A percentile compares a stretch with the other conserved stretches of the same genome.
Evolutionary conservation across 2,329 filamentous ascomycete species (phyloP).

Genomic region (Fusarium scirpi): DNA sequence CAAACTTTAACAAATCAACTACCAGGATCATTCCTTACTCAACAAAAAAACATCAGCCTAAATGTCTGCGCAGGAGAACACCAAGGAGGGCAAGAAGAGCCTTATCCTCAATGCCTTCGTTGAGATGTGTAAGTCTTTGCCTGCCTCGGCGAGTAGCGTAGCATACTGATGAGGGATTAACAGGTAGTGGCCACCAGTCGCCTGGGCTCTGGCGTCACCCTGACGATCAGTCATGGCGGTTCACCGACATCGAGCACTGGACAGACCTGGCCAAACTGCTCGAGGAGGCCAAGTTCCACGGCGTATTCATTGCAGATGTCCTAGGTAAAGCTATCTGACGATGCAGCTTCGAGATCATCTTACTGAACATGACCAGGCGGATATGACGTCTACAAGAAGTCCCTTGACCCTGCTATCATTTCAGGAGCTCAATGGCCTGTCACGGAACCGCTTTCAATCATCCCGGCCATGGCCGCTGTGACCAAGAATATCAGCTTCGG

Average conservation of each 20-base stretch:
- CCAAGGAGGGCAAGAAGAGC: slow-evolving; percentile 49
- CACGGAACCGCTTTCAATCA: slow-evolving; percentile 73
- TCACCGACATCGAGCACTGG: slow-evolving; percentile 72
- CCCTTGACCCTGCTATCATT: slow-evolving; percentile 65
- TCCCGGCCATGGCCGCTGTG: slow-evolving; percentile 77
- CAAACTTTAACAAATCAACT: background rate
- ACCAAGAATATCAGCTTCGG: slow-evolving; percentile 77
- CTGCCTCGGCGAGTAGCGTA: background rate
- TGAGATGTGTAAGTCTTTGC: slow-evolving; percentile 30
- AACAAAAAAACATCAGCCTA: background rate
- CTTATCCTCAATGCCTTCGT: slow-evolving; percentile 60
- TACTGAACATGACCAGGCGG: background rate
- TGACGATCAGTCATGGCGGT: slow-evolving; percentile 71
- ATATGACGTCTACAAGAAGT: slow-evolving; percentile 77
- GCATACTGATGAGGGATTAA: slow-evolving; percentile 24
- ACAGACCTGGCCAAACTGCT: slow-evolving; percentile 69
- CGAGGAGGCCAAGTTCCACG: slow-evolving; percentile 72
- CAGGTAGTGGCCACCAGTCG: slow-evolving; percentile 61
- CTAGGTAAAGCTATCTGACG: slow-evolving; percentile 49
- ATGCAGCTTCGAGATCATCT: slow-evolving; percentile 57
- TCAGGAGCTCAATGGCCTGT: slow-evolving; percentile 78
- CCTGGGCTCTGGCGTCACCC: slow-evolving; percentile 70
- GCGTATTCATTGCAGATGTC: slow-evolving; percentile 76
- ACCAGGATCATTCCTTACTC: background rate
- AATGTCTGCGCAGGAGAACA: background rate